Evolutionary conservation across 1,284 basidiomycete species (phyloP).

Genomic region (Cystobasidiaceae sp.): DNA sequence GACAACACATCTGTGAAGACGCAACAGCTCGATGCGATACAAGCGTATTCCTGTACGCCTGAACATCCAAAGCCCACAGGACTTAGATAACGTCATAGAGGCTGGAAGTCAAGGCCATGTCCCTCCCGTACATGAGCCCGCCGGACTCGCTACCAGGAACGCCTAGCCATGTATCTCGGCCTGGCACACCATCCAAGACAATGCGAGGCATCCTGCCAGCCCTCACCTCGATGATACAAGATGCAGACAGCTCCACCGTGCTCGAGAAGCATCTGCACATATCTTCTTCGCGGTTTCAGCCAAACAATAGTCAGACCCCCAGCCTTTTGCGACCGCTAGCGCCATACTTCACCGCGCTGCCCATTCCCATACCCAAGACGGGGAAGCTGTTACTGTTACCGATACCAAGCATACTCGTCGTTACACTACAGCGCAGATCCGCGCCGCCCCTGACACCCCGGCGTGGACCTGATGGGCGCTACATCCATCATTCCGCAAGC

Average conservation of each 20-base stretch:
- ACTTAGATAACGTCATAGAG: no score
- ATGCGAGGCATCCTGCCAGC: background rate
- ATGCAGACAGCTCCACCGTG: conserved; percentile 6
- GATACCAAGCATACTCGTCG: conserved; percentile 5
- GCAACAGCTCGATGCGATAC: no score
- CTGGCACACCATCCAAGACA: conserved; percentile 9
- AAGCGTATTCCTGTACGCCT: no score
- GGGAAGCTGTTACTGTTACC: background rate
- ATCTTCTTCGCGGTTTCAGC: background rate
- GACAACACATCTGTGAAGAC: no score
- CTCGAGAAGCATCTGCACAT: conserved; percentile 25
- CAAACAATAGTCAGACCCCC: conserved; percentile 4
- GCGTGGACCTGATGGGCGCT: background rate
- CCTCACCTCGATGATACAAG: conserved; percentile 2
- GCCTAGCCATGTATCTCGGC: background rate
- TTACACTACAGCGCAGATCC: background rate
- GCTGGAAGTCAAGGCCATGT: no score
- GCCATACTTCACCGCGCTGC: conserved; percentile 11
- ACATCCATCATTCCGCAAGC: background rate
- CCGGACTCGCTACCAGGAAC: conserved; percentile 6
- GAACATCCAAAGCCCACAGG: no score
- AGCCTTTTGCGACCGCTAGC: background rate
- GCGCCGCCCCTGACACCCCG: conserved; percentile 12
- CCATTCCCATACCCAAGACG: conserved; percentile 10
- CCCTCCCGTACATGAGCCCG: conserved; percentile 12